Evolutionary conservation across 768 basidiomycete genomes (phyloP).

Genomic region (Gelatoporia subvermispora): DNA sequence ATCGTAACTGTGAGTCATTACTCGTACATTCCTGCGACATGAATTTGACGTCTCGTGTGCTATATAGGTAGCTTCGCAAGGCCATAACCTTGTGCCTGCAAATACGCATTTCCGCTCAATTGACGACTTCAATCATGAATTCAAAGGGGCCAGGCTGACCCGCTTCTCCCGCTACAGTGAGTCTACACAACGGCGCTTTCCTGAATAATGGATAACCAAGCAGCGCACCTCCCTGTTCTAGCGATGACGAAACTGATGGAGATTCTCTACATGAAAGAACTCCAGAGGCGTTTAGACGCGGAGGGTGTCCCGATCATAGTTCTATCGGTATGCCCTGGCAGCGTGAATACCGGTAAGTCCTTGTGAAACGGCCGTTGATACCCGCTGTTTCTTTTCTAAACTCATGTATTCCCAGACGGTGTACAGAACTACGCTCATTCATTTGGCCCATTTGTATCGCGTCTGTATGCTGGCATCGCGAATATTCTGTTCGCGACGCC

Average conservation of each 20-base stretch:
- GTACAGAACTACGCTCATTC: conserved; percentile 12
- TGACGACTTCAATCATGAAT: conserved; percentile 31
- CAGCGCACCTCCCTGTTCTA: not conserved
- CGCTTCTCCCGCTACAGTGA: conserved; percentile 10
- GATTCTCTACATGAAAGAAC: conserved; percentile 18
- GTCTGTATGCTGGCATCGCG: conserved; percentile 9
- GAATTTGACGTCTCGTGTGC: not conserved
- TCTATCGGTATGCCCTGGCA: conserved; percentile 31
- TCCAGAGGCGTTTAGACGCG: conserved; percentile 23
- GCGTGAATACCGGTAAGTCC: conserved; percentile 26
- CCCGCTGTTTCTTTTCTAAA: not conserved
- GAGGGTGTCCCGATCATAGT: conserved; percentile 26
- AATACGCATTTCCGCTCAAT: conserved; percentile 25
- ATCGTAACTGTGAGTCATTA: conserved; percentile 22
- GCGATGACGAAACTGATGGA: conserved; percentile 19
- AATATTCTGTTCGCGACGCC: conserved; percentile 6
- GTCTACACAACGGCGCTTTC: not conserved
- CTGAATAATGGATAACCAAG: not conserved
- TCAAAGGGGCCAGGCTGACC: conserved; percentile 16
- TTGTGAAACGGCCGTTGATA: not conserved
- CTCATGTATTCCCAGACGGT: conserved; percentile 7
- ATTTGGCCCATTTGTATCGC: conserved; percentile 7
- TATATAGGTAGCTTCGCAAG: conserved; percentile 14
- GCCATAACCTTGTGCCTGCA: conserved; percentile 12
- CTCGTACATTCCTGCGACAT: too few species aligned